Evolutionary conservation across 2,329 filamentous ascomycete species (phyloP).

Genomic region (Fusarium sarcochroum): DNA sequence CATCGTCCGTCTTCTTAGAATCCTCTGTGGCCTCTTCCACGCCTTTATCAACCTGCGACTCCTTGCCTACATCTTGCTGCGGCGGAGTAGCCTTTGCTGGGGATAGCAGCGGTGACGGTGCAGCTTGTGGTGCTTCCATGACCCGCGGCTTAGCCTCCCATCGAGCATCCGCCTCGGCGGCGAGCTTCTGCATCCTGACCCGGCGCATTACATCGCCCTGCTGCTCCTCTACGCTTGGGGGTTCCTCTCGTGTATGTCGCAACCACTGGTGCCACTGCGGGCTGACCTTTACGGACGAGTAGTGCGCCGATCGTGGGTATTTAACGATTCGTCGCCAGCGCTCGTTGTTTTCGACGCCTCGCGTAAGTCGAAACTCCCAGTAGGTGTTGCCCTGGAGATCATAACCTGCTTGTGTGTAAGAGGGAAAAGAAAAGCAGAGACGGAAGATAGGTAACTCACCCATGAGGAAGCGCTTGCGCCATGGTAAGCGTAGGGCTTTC

Average conservation of each 20-base stretch:
- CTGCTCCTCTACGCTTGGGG: slow-evolving; percentile 72
- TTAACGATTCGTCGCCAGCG: slow-evolving; percentile 74
- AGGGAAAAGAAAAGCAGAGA: slow-evolving; percentile 13
- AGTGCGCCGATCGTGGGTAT: slow-evolving; percentile 68
- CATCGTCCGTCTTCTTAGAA: slow-evolving; percentile 52
- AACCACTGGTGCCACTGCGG: slow-evolving; percentile 80
- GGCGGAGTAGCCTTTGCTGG: slow-evolving; percentile 12
- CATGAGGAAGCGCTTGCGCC: slow-evolving; percentile 74
- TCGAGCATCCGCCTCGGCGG: slow-evolving; percentile 72
- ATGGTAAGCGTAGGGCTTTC: slow-evolving; percentile 74
- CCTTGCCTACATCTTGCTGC: slow-evolving; percentile 12
- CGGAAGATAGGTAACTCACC: slow-evolving; percentile 58
- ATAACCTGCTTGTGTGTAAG: slow-evolving; percentile 62
- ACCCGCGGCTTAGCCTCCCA: slow-evolving; percentile 73
- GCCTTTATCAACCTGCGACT: slow-evolving; percentile 10
- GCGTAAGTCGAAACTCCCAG: slow-evolving; percentile 74
- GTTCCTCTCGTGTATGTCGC: slow-evolving; percentile 68
- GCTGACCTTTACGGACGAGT: slow-evolving; percentile 68
- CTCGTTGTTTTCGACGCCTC: slow-evolving; percentile 54
- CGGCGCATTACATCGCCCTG: slow-evolving; percentile 66
- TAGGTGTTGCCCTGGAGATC: slow-evolving; percentile 77
- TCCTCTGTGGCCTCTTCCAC: slow-evolving; percentile 16
- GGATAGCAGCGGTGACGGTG: slow-evolving; percentile 38
- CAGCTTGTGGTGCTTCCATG: slow-evolving; percentile 54
- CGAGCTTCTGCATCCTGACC: slow-evolving; percentile 67